Conservation (phyloP, 2,329 filamentous ascomycete species). For the Aspergillus arachidicola region DNA sequence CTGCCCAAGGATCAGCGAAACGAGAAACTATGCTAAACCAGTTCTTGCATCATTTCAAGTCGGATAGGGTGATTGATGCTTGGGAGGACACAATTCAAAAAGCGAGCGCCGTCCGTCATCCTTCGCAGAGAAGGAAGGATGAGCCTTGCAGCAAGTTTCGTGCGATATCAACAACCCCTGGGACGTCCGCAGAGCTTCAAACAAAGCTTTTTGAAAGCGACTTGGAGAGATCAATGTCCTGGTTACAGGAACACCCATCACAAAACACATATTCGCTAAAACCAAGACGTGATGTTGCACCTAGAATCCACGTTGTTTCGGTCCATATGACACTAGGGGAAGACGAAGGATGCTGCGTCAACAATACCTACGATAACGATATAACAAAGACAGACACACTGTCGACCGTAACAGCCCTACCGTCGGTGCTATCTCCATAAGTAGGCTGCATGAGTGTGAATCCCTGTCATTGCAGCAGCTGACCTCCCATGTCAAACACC, state of each 20-base stretch:
- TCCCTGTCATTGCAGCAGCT: background rate
- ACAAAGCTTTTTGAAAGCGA: conserved; percentile 17
- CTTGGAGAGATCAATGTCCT: conserved; percentile 31
- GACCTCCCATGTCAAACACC: background rate
- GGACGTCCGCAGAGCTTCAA: conserved; percentile 10
- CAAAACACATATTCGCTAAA: conserved; percentile 36
- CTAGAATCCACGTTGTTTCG: conserved; percentile 36
- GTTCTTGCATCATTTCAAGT: conserved; percentile 36
- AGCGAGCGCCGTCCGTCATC: conserved; percentile 16
- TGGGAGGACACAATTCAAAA: conserved; percentile 32
- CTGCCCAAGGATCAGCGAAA: conserved; percentile 13
- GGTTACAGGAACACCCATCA: conserved; percentile 30
- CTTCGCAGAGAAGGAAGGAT: conserved; percentile 24
- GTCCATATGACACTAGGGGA: conserved; percentile 29
- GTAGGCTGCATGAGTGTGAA: background rate
- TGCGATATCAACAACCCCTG: conserved; percentile 24
- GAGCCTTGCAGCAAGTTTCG: conserved; percentile 37
- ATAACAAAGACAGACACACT: conserved; percentile 16
- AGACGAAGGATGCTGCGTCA: conserved; percentile 15
- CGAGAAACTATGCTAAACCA: conserved; percentile 35
- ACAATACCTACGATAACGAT: conserved; percentile 1
- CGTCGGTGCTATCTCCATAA: conserved; percentile 21
- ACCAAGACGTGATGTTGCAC: conserved; percentile 27
- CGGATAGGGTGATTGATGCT: conserved; percentile 35
- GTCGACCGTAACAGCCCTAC: conserved; percentile 33